Evolutionary conservation across 1,139 yeast genomes (phyloP).

Genomic region (Eremothecium gossypii): DNA sequence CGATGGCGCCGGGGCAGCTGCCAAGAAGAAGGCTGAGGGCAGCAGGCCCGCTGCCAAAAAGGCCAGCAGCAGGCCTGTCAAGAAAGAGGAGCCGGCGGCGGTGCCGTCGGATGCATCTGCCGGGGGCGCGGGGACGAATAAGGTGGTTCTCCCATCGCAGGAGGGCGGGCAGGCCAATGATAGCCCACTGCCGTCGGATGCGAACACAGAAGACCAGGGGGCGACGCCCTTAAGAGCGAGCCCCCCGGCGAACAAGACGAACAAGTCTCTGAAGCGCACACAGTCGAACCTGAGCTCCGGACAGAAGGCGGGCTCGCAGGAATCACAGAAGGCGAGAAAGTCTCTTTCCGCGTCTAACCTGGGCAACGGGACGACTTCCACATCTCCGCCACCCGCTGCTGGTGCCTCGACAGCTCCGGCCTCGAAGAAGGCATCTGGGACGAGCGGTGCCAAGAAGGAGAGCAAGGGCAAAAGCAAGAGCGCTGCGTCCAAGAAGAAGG

Average conservation of each 20-base stretch:
- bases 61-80: not conserved
- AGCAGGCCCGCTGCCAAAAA: not conserved
- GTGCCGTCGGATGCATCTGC: not conserved
- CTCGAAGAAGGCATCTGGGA: constrained; percentile 14
- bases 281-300: constrained; percentile 1
- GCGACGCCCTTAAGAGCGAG: constrained; percentile 15
- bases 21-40: constrained; percentile 6
- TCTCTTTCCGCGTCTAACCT: constrained; percentile 1
- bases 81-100: constrained; percentile 1
- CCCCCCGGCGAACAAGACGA: constrained; percentile 15
- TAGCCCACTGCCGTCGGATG: constrained; percentile 1
- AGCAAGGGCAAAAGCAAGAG: constrained; percentile 3
- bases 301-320: constrained; percentile 3
- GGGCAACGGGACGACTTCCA: not conserved
- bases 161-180: constrained; percentile 7
- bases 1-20: not conserved
- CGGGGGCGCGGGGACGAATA: not conserved
- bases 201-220: constrained; percentile 9
- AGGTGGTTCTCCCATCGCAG: constrained; percentile 19
- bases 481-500: constrained; percentile 13
- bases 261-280: constrained; percentile 3
- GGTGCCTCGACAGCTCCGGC: constrained; percentile 10
- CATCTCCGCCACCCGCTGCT: not conserved
- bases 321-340: constrained; percentile 3
- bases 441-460: constrained; percentile 16